Evolutionary conservation across 441 rosid species (phyloP).

Genomic region (Syzygium malaccense): DNA sequence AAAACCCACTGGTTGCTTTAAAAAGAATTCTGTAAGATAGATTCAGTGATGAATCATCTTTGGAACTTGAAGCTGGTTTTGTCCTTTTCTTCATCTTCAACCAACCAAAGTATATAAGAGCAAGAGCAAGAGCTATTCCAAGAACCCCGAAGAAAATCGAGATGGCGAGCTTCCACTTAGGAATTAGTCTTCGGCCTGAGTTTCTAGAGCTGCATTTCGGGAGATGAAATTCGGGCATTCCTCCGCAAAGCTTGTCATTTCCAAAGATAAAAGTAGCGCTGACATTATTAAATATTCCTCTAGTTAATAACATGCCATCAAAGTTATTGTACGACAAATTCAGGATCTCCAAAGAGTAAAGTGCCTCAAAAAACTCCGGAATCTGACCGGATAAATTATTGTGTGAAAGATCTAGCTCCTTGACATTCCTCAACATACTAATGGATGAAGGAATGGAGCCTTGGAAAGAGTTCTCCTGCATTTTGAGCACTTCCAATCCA

Average conservation of each 20-base stretch:
- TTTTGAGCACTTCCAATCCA: neutral
- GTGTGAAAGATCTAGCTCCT: neutral
- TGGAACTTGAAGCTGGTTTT: accelerated
- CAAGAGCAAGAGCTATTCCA: neutral
- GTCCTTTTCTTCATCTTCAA: neutral
- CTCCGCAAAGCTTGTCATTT: neutral
- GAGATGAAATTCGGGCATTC: neutral
- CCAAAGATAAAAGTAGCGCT: accelerated
- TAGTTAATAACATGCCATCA: neutral
- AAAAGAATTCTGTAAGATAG: neutral
- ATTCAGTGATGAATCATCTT: neutral
- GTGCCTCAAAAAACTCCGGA: accelerated
- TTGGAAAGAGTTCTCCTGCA: neutral
- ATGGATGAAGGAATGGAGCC: neutral
- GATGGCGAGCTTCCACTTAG: neutral
- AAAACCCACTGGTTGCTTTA: neutral
- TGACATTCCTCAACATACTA: neutral
- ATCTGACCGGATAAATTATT: neutral
- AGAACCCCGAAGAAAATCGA: accelerated
- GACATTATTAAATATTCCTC: neutral
- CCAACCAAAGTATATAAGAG: neutral
- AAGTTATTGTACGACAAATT: neutral
- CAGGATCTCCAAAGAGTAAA: neutral
- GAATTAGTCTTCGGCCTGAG: accelerated
- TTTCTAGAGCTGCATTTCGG: neutral